Evolutionary conservation across 2,329 filamentous ascomycete species (phyloP), one percentile per base, ranked within the genome.

Genomic region (Furcasterigmium furcatum): DNA sequence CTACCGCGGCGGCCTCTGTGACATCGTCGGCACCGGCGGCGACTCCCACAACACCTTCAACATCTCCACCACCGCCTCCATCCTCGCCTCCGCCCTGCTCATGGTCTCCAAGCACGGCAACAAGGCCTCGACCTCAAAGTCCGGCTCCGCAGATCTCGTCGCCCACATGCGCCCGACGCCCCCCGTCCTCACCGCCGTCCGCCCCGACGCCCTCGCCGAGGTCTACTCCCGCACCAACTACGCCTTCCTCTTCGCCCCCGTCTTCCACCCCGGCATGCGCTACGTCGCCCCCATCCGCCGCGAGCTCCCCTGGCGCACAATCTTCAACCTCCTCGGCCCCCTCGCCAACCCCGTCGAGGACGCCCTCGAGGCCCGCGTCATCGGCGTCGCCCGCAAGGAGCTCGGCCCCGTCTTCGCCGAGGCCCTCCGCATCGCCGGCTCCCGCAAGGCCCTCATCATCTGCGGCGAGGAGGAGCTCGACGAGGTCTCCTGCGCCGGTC

Each of bases 21-120:
- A 99, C 66, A 97, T 99, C 63, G 94, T 99, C 47, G 94, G 94
- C 55, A 99, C 94, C 8, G 94, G 94, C 54, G 94, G 94, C 60
- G 94, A 99, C 71, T 86, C 87, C 18, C 91, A 97, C 76, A 90
- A 95, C 66, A 99, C 94, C 27, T 99, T 96, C 82, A 99, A 99
- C 67, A 92, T 99, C 63, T 94, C 87, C 56, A 99, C 94, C 5
- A 96, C 94, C 7, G 83, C 94, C 3, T 96, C 91, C 16, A 96
- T 99, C 60, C 74, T 99, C 41, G 90, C 89, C 39, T 95, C 91
- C 6, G 84, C 91, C 5, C 74, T 95, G 22, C 79, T 99, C 29
- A 77, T 95, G 58, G 78, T 96, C 46, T 89, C 88, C 54, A 99
- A 99, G 72, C 94, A 99, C 70, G 94, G 94, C 53, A 99, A 99